Conservation (phyloP, 257 asterid genomes). For the Solanum clarkiae region DNA sequence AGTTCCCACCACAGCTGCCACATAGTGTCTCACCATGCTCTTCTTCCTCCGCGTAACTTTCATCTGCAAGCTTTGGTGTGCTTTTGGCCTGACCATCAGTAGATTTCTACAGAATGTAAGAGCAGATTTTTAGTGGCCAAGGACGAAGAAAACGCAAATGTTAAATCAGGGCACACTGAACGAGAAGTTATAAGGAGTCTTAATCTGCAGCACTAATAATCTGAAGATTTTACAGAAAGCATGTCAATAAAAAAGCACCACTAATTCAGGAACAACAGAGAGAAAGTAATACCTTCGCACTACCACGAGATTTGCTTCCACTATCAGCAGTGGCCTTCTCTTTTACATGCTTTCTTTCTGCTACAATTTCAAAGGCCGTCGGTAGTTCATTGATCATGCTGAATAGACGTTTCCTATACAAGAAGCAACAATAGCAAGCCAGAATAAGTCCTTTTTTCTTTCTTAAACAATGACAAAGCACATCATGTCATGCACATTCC, state of each 20-base stretch:
- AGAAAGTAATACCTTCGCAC: constrained; percentile 44
- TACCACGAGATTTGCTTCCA: constrained; percentile 85
- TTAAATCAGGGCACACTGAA: neutral
- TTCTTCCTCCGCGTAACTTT: constrained; percentile 52
- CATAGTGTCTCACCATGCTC: constrained; percentile 88
- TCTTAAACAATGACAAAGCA: neutral
- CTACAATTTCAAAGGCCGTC: constrained; percentile 73
- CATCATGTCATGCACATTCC: neutral
- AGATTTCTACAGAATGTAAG: constrained; percentile 32
- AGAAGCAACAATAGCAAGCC: neutral
- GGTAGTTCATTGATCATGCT: constrained; percentile 80
- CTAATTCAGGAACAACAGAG: neutral
- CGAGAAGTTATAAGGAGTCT: neutral
- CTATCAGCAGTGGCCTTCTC: constrained; percentile 84
- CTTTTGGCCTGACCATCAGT: constrained; percentile 58
- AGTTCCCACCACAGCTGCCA: constrained; percentile 81
- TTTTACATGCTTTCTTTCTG: constrained; percentile 65
- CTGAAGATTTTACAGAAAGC: neutral
- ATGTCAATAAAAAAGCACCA: neutral
- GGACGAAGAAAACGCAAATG: neutral
- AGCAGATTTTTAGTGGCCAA: neutral
- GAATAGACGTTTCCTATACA: constrained; percentile 72
- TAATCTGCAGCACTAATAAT: neutral
- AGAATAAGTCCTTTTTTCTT: neutral
- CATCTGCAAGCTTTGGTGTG: constrained; percentile 55